A percentile compares a stretch with the other conserved stretches of the same genome.
Evolutionary conservation across 805 yeast species (phyloP).

Genomic region (Pichia ethanolica): DNA sequence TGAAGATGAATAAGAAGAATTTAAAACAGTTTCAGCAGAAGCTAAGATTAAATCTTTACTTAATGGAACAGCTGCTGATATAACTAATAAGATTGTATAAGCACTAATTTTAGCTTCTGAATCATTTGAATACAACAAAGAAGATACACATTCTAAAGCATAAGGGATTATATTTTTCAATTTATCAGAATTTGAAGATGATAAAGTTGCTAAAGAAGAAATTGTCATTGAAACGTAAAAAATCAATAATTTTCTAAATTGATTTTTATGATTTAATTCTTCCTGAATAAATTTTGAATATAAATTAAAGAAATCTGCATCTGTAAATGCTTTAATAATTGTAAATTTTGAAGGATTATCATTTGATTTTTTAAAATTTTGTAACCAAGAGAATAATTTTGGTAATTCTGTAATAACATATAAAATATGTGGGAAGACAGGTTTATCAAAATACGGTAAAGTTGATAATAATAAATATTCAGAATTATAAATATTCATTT

Average conservation of each 20-base stretch:
- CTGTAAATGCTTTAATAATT: constrained; percentile 66
- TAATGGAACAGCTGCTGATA: constrained; percentile 66
- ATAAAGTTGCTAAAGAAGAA: constrained; percentile 58
- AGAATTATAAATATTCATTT: constrained; percentile 72
- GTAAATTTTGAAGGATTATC: constrained; percentile 62
- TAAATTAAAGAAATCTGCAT: constrained; percentile 57
- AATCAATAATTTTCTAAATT: constrained; percentile 64
- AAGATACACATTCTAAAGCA: constrained; percentile 51
- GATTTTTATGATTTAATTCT: constrained; percentile 44
- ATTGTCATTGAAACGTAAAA: constrained; percentile 72
- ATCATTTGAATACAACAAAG: constrained; percentile 38
- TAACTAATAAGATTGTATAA: constrained; percentile 72
- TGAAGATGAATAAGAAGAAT: constrained; percentile 6
- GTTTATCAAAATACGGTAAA: constrained; percentile 71
- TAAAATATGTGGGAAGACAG: constrained; percentile 68
- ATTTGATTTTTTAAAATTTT: constrained; percentile 50
- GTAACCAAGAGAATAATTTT: constrained; percentile 66
- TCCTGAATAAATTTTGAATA: constrained; percentile 50
- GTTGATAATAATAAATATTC: constrained; percentile 66
- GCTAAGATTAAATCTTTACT: constrained; percentile 50
- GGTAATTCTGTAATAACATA: constrained; percentile 70
- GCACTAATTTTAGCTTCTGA: constrained; percentile 74
- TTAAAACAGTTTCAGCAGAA: constrained; percentile 49
- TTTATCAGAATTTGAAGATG: constrained; percentile 32
- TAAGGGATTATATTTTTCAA: constrained; percentile 48